These are phyloP conservation scores for Syzygium aromaticum DNA, from an alignment of 345 rosid species.

Conservation along the genomic window DNA sequence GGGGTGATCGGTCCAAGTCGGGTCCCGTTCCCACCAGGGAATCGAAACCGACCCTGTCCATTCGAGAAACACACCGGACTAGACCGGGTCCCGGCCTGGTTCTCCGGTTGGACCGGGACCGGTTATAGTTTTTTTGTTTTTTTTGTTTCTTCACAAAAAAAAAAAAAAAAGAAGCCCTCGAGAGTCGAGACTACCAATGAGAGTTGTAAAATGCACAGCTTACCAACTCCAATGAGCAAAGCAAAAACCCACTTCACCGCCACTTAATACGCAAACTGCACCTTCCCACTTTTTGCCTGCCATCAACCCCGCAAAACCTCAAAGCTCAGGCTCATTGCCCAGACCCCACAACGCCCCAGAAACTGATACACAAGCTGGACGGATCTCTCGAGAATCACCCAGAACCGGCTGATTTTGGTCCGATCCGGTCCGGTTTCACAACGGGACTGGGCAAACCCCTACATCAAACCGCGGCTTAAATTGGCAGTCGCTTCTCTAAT, in stretches of 20 bases:
- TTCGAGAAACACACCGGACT: too few species aligned
- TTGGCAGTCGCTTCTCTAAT: neutral
- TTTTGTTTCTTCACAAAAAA: too few species aligned
- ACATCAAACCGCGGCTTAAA: neutral
- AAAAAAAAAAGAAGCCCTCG: neutral
- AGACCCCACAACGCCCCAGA: neutral
- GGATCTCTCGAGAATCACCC: too few species aligned
- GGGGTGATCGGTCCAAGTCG: neutral
- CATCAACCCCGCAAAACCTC: neutral
- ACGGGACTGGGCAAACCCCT: too few species aligned
- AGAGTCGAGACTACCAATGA: too few species aligned
- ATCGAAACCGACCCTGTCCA: neutral
- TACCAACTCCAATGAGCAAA: slow-evolving; percentile 82
- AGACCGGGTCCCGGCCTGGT: neutral
- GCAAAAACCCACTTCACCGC: slow-evolving; percentile 87
- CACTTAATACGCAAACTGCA: slow-evolving; percentile 58
- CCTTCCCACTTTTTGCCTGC: slow-evolving; percentile 83
- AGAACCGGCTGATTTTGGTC: too few species aligned
- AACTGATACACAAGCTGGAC: too few species aligned
- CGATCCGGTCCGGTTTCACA: too few species aligned
- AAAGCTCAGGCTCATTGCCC: neutral
- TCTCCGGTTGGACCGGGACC: neutral
- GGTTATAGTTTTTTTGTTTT: too few species aligned
- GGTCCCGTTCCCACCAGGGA: neutral
- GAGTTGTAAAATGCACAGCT: neutral